A percentile compares a stretch with the other conserved stretches of the same genome.
These are phyloP conservation scores for Phytophthora pistaciae DNA, from an alignment of 352 stramenopile genomes.

Conservation along the genomic window DNA sequence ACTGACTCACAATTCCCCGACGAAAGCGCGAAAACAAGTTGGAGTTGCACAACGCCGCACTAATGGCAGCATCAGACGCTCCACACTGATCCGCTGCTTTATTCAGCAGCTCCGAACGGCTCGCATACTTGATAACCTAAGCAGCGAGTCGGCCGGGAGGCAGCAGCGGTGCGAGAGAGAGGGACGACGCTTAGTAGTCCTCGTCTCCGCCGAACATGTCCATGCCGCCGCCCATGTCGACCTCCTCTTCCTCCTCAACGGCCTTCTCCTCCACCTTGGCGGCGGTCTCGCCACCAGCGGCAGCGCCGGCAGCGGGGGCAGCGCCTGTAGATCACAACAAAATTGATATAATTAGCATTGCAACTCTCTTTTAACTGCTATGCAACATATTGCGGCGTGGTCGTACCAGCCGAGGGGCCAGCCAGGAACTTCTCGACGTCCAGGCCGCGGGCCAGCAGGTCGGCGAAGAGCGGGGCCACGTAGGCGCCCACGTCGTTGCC, in stretches of 20 bases:
- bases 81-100: background rate
- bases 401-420: slow-evolving; percentile 85
- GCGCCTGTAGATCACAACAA: slow-evolving; percentile 39
- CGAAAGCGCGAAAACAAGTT: background rate
- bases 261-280: slow-evolving; percentile 71
- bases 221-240: slow-evolving; percentile 84
- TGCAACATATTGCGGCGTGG: background rate
- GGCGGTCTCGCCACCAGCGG: slow-evolving; percentile 51
- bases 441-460: slow-evolving; percentile 82
- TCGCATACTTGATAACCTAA: background rate
- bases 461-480: slow-evolving; percentile 85
- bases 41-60: background rate
- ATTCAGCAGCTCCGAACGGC: background rate
- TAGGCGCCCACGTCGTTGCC: slow-evolving; percentile 83
- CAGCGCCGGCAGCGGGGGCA: slow-evolving; percentile 63
- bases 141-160: slow-evolving; percentile 5
- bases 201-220: slow-evolving; percentile 90
- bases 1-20: slow-evolving; percentile 7
- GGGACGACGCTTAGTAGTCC: slow-evolving; percentile 77
- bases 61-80: background rate
- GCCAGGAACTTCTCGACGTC: slow-evolving; percentile 91
- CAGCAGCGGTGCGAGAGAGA: slow-evolving; percentile 4
- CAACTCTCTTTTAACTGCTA: background rate
- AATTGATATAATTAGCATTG: slow-evolving; percentile 6
- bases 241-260: slow-evolving; percentile 87